A percentile compares a stretch with the other conserved stretches of the same genome.
Evolutionary conservation across 805 yeast species (phyloP).

Genomic region (Cyberlindnera euphorbiiphila): DNA sequence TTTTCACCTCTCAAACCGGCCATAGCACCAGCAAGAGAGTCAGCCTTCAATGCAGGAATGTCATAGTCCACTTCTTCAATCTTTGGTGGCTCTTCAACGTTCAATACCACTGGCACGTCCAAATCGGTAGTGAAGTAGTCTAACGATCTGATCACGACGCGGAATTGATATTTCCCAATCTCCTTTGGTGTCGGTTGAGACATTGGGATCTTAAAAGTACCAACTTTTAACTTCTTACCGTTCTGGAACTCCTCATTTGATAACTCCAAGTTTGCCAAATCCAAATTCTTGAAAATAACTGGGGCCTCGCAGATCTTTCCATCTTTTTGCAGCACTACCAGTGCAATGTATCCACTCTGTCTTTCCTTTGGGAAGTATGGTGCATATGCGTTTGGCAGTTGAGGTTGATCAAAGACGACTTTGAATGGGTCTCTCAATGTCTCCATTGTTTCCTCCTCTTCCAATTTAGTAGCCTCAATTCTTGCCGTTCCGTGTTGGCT

Average conservation of each 20-base stretch:
- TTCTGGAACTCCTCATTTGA: constrained; percentile 44
- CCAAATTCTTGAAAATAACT: constrained; percentile 45
- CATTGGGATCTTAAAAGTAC: constrained; percentile 73
- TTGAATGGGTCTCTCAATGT: constrained; percentile 68
- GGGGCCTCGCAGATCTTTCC: constrained; percentile 74
- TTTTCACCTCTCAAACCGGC: constrained; percentile 64
- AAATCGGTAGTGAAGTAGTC: constrained; percentile 82
- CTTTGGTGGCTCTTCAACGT: constrained; percentile 58
- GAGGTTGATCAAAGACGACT: constrained; percentile 64
- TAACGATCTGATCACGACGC: constrained; percentile 65
- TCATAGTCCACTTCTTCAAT: constrained; percentile 46
- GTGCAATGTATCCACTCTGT: constrained; percentile 58
- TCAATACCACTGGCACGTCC: constrained; percentile 64
- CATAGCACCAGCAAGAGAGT: constrained; percentile 69
- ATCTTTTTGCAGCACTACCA: constrained; percentile 71
- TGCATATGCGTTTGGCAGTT: constrained; percentile 58
- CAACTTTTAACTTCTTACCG: constrained; percentile 39
- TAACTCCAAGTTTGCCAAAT: constrained; percentile 51
- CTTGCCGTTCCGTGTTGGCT: constrained; percentile 44
- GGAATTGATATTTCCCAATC: constrained; percentile 61
- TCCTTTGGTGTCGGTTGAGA: constrained; percentile 74
- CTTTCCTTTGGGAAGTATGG: constrained; percentile 70
- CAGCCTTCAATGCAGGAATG: constrained; percentile 71
- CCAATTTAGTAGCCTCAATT: constrained; percentile 32
- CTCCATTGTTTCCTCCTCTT: constrained; percentile 62